Evolutionary conservation across 495 filamentous ascomycete genomes (phyloP), one percentile per base, ranked within the genome.

Genomic region (Baudoinia panamericana): DNA sequence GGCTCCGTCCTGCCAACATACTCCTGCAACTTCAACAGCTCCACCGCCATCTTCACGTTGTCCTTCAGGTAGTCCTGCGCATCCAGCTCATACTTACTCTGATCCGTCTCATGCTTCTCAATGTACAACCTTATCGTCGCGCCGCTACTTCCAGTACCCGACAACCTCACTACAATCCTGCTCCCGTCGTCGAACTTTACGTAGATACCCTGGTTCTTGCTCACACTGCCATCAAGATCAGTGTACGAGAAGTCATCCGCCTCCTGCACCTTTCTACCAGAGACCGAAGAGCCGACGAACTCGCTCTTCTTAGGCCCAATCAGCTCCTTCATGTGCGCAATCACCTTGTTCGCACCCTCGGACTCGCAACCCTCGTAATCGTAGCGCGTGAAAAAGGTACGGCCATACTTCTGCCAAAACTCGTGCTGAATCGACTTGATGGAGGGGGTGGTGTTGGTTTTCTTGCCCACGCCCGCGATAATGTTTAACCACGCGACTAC

Each of bases 361-460:
- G 75, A 78, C 61, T 92, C 83, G 45, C 93, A 86, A 43, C 88
- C 76, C 65, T 97, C 90, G 65, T 90, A 97, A 64, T 97, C 90
- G 63, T 94, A 96, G 32, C 90, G 84, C 20, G 90, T 97, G 73
- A 97, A 97, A 72, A 95, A 97, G 15, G 88, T 94, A 29, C 90
- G 83, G 50, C 90, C 90, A 57, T 97, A 97, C 41, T 74, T 85
- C 48, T 78, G 72, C 90, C 90, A 97, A 76, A 97, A 96, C 51
- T 94, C 88, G 45, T 82, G 73, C 69, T 96, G 90, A 63, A 97
- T 94, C 53, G 80, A 80, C 46, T 78, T 78, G 57, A 97, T 97
- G 66, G 82, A 92, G 27, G 92, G 90, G 4, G 73, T 60, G 34
- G 56, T 72, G 25, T 75, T 73, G 5, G 73, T 76, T 49, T 84